Evolutionary conservation across 2,329 filamentous ascomycete species (phyloP).

Genomic region (Colletotrichum musae): DNA sequence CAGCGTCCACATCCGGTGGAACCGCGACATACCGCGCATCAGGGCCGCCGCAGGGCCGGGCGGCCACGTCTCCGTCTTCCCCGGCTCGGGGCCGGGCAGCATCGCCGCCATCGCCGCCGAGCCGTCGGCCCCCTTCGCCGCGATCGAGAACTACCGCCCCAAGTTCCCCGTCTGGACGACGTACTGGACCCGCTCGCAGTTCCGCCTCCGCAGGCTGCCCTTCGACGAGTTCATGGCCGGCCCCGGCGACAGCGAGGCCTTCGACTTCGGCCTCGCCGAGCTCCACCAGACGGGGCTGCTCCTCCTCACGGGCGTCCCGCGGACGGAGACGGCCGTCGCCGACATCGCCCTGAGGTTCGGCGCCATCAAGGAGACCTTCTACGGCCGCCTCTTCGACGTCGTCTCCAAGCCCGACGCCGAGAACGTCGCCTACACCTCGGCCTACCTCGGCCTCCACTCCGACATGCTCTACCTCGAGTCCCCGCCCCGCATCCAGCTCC

Average conservation of each 20-base stretch:
- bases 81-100: conserved; percentile 46
- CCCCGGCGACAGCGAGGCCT: conserved; percentile 63
- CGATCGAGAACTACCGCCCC: not conserved
- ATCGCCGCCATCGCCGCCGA: conserved; percentile 10
- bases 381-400: conserved; percentile 93
- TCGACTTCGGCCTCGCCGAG: conserved; percentile 74
- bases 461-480: conserved; percentile 89
- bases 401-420: conserved; percentile 85
- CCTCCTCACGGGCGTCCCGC: conserved; percentile 82
- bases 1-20: conserved; percentile 72
- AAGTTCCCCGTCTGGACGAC: conserved; percentile 28
- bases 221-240: conserved; percentile 80
- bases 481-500: conserved; percentile 85
- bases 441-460: conserved; percentile 90
- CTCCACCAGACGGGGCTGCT: conserved; percentile 80
- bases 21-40: conserved; percentile 57
- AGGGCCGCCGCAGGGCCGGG: conserved; percentile 40
- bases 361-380: conserved; percentile 87
- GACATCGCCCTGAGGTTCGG: conserved; percentile 81
- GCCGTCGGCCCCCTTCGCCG: conserved; percentile 1
- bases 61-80: conserved; percentile 54
- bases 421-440: conserved; percentile 91
- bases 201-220: conserved; percentile 71
- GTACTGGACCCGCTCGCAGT: conserved; percentile 58
- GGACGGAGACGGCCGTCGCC: conserved; percentile 75